A percentile compares a stretch with the other conserved stretches of the same genome.
These are phyloP conservation scores for Lactifluus pinguis DNA, from an alignment of 768 basidiomycete genomes.

Conservation along the genomic window DNA sequence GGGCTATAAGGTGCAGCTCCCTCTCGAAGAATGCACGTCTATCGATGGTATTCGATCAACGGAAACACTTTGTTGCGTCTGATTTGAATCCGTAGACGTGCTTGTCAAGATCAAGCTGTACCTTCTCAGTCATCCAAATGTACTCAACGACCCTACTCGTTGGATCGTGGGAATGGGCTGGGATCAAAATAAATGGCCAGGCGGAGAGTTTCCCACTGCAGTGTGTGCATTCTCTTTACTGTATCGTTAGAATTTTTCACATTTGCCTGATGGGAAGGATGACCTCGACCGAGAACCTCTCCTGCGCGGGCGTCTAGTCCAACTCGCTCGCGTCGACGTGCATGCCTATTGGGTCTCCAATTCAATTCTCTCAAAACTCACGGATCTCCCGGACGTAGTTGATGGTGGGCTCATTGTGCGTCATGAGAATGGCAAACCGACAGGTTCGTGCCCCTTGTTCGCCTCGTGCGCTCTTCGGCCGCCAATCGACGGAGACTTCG, in stretches of 20 bases:
- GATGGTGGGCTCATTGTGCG: slow-evolving; percentile 70
- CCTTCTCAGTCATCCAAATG: slow-evolving; percentile 47
- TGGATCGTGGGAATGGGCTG: slow-evolving; percentile 91
- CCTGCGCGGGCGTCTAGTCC: slow-evolving; percentile 61
- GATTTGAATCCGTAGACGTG: slow-evolving; percentile 39
- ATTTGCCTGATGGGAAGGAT: slow-evolving; percentile 32
- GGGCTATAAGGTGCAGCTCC: slow-evolving; percentile 60
- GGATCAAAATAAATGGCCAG: slow-evolving; percentile 81
- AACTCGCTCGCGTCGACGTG: slow-evolving; percentile 66
- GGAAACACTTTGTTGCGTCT: background rate
- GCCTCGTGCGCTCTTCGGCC: background rate
- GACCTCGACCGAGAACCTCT: slow-evolving; percentile 66
- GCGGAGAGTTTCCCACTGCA: slow-evolving; percentile 53
- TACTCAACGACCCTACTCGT: slow-evolving; percentile 38
- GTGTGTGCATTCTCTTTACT: slow-evolving; percentile 31
- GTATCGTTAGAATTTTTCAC: background rate
- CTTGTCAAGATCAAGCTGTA: slow-evolving; percentile 50
- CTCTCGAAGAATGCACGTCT: slow-evolving; percentile 49
- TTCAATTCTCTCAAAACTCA: slow-evolving; percentile 56
- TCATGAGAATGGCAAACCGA: slow-evolving; percentile 51
- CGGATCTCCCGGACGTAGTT: slow-evolving; percentile 48
- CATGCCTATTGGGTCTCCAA: slow-evolving; percentile 86
- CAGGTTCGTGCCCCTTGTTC: slow-evolving; percentile 36
- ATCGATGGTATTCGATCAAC: slow-evolving; percentile 39
- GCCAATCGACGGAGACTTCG: background rate